Evolutionary conservation across 2,329 filamentous ascomycete genomes (phyloP).

Genomic region (Paraconiothyrium brasiliense): DNA sequence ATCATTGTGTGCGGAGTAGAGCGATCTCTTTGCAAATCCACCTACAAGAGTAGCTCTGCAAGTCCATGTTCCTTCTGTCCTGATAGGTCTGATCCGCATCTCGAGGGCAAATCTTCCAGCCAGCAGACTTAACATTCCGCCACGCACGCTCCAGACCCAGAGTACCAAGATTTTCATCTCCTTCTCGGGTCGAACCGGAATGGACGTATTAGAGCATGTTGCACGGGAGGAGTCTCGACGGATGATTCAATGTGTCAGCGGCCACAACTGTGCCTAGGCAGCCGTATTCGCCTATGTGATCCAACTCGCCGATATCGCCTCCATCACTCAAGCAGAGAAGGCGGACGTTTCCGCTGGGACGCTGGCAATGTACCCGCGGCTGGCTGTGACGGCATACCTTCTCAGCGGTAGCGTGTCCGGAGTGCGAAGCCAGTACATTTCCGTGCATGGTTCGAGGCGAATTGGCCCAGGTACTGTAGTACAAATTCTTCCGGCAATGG

Average conservation of each 20-base stretch:
- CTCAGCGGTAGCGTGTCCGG: slow-evolving; percentile 19
- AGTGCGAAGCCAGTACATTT: slow-evolving; percentile 16
- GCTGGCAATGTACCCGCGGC: slow-evolving; percentile 23
- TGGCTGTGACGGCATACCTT: slow-evolving; percentile 16
- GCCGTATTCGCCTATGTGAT: slow-evolving; percentile 18
- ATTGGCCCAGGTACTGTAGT: slow-evolving; percentile 27
- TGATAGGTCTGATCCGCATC: neutral
- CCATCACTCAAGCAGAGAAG: slow-evolving; percentile 20
- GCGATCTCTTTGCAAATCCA: slow-evolving; percentile 1
- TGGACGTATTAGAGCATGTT: slow-evolving; percentile 23
- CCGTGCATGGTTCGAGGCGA: slow-evolving; percentile 10
- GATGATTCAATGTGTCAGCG: slow-evolving; percentile 49
- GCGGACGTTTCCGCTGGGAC: slow-evolving; percentile 22
- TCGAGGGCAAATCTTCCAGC: slow-evolving; percentile 8
- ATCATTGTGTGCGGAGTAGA: slow-evolving; percentile 27
- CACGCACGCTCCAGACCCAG: slow-evolving; percentile 22
- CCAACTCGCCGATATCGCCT: slow-evolving; percentile 49
- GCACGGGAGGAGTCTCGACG: slow-evolving; percentile 30
- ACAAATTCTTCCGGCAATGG: slow-evolving; percentile 22
- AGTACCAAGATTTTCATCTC: slow-evolving; percentile 16
- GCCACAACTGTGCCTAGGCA: slow-evolving; percentile 33
- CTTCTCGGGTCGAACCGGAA: slow-evolving; percentile 44
- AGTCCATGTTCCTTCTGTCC: neutral
- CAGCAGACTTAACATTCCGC: slow-evolving; percentile 19
- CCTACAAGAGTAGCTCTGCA: neutral